These are phyloP conservation scores for Aurantiochytrium sp. DNA, from an alignment of 108 stramenopile genomes.

Conservation along the genomic window DNA sequence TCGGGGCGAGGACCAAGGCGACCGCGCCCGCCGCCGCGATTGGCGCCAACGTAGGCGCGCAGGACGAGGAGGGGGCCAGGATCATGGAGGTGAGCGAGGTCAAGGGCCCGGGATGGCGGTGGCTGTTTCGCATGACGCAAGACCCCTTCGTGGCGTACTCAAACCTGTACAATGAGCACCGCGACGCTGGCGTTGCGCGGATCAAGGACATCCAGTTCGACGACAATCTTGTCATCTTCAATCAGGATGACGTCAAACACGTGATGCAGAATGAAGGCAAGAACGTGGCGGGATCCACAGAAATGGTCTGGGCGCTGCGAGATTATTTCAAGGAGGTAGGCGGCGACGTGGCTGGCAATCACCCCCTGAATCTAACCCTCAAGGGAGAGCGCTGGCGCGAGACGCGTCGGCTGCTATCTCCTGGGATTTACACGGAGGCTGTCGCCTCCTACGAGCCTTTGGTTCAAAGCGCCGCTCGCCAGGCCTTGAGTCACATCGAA, in stretches of 20 bases:
- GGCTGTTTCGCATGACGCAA: neutral
- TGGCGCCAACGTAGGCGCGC: too few species aligned
- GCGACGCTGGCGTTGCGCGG: neutral
- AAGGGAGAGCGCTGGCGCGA: neutral
- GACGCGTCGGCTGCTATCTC: neutral
- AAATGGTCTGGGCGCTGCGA: neutral
- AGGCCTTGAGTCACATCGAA: neutral
- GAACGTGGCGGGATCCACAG: neutral
- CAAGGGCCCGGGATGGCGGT: neutral
- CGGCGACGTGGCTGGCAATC: neutral
- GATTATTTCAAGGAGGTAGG: neutral
- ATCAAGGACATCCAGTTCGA: neutral
- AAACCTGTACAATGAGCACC: neutral
- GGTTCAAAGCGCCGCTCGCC: neutral
- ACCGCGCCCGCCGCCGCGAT: too few species aligned
- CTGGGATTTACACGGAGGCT: neutral
- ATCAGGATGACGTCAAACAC: constrained; percentile 1
- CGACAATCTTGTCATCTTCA: neutral
- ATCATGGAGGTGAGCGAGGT: neutral
- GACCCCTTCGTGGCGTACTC: neutral
- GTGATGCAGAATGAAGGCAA: neutral
- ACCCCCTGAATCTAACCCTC: neutral
- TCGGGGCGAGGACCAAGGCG: too few species aligned
- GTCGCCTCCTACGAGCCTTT: neutral
- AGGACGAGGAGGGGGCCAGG: neutral